Evolutionary conservation across 2,329 filamentous ascomycete species (phyloP).

Genomic region (Chaetomium strumarium): DNA sequence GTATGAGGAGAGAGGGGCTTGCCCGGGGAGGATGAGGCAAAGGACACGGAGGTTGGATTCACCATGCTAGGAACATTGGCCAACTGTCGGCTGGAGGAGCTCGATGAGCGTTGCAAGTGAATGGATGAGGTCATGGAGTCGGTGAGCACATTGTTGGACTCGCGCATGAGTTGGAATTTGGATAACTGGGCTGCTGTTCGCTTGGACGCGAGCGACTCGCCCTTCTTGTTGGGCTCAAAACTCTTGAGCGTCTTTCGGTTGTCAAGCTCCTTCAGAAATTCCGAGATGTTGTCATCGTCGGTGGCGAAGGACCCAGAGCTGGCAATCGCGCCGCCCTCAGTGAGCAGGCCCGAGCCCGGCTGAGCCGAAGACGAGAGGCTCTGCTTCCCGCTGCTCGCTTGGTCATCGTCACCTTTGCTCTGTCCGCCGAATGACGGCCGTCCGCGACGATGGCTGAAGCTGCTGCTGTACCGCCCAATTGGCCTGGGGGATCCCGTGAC

Average conservation of each 20-base stretch:
- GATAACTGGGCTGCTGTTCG: conserved; percentile 73
- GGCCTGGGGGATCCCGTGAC: conserved; percentile 73
- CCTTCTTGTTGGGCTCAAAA: conserved; percentile 62
- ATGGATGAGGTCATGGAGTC: conserved; percentile 91
- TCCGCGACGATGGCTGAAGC: conserved; percentile 79
- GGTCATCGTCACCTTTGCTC: conserved; percentile 66
- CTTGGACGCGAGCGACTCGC: conserved; percentile 65
- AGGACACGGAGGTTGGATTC: conserved; percentile 71
- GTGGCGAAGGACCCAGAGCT: conserved; percentile 62
- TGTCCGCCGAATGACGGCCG: conserved; percentile 71
- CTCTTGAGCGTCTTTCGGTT: conserved; percentile 79
- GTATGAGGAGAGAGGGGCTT: conserved; percentile 88
- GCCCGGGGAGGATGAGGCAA: conserved; percentile 73
- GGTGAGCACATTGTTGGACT: conserved; percentile 80
- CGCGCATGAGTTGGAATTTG: conserved; percentile 82
- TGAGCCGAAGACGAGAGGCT: conserved; percentile 66
- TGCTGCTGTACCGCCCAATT: conserved; percentile 85
- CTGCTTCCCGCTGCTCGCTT: conserved; percentile 73
- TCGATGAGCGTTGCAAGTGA: conserved; percentile 75
- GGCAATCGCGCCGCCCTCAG: conserved; percentile 58
- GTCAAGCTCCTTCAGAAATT: conserved; percentile 85
- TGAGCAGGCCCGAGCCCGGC: conserved; percentile 73
- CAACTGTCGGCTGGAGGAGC: conserved; percentile 59
- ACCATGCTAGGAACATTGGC: conserved; percentile 58
- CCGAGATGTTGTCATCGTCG: conserved; percentile 88